These are phyloP conservation scores for Cryptococcus neoformans DNA, from an alignment of 1,284 basidiomycete species.

Conservation along the genomic window DNA sequence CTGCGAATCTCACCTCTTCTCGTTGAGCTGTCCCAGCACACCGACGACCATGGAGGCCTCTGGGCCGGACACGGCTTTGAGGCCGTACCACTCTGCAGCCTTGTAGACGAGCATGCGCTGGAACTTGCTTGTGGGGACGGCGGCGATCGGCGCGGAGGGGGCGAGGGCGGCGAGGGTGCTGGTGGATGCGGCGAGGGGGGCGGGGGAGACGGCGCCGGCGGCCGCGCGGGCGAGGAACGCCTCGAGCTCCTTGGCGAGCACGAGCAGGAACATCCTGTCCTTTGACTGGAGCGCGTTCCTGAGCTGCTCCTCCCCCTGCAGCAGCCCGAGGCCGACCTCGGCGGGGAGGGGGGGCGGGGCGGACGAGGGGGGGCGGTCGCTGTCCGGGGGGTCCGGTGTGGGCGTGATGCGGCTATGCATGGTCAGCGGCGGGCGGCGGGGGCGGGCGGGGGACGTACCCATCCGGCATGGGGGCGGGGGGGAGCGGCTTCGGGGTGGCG, in stretches of 20 bases:
- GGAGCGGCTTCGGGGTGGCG: conserved; percentile 11
- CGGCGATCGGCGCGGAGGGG: conserved; percentile 19
- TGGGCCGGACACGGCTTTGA: conserved; percentile 26
- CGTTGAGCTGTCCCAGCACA: conserved; percentile 27
- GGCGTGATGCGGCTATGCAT: conserved; percentile 7
- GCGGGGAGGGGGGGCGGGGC: conserved; percentile 24
- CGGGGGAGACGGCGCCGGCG: not conserved
- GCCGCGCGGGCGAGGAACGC: conserved; percentile 28
- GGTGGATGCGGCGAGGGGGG: conserved; percentile 5
- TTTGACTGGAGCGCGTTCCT: conserved; percentile 32
- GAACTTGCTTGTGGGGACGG: conserved; percentile 31
- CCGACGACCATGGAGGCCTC: conserved; percentile 34
- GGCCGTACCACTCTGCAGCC: conserved; percentile 45
- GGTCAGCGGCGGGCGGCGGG: not conserved
- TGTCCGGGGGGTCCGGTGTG: conserved; percentile 1
- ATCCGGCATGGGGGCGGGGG: not conserved
- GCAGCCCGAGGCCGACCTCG: conserved; percentile 31
- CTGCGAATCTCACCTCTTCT: conserved; percentile 22
- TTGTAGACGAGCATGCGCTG: conserved; percentile 48
- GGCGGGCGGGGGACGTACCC: not conserved
- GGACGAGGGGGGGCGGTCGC: conserved; percentile 6
- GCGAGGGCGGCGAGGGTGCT: conserved; percentile 20
- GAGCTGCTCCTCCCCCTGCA: conserved; percentile 38
- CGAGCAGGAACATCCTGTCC: conserved; percentile 41
- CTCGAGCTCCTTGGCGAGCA: conserved; percentile 42